These are phyloP conservation scores for Penicillium pancosmium DNA, from an alignment of 495 filamentous ascomycete species.

Conservation along the genomic window DNA sequence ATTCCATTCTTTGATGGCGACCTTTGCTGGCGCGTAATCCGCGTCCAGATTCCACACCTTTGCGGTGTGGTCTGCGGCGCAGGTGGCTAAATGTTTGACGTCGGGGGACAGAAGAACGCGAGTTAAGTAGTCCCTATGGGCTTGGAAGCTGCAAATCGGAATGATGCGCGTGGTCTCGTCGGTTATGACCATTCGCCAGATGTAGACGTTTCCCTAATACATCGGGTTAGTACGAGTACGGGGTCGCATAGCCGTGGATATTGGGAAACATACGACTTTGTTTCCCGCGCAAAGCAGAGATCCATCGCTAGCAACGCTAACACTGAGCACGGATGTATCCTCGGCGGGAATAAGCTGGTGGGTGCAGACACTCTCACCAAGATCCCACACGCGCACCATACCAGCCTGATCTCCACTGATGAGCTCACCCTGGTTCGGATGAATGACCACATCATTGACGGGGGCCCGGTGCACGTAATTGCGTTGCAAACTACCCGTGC, in stretches of 20 bases:
- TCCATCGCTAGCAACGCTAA: constrained; percentile 94
- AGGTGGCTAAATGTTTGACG: constrained; percentile 95
- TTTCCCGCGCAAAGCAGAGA: constrained; percentile 94
- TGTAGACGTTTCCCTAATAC: constrained; percentile 86
- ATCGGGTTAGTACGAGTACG: background rate
- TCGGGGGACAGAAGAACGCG: constrained; percentile 95
- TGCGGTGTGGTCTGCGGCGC: constrained; percentile 95
- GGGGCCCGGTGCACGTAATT: constrained; percentile 87
- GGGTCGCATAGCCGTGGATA: background rate
- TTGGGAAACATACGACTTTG: constrained; percentile 63
- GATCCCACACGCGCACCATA: constrained; percentile 93
- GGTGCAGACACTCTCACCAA: constrained; percentile 94
- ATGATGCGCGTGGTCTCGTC: constrained; percentile 84
- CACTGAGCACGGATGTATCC: constrained; percentile 87
- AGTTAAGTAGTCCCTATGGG: constrained; percentile 92
- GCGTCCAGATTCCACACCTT: constrained; percentile 92
- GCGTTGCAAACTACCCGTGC: constrained; percentile 82
- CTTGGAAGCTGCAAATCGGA: constrained; percentile 88
- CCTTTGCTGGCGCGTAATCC: constrained; percentile 48
- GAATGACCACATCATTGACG: constrained; percentile 93
- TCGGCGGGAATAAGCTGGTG: constrained; percentile 97
- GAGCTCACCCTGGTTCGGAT: constrained; percentile 97
- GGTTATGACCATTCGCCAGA: constrained; percentile 88
- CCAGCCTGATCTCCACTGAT: constrained; percentile 93
- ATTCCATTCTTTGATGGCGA: constrained; percentile 39